Conservation (phyloP, 1,284 basidiomycete genomes). For the Apiotrichum gracile region DNA sequence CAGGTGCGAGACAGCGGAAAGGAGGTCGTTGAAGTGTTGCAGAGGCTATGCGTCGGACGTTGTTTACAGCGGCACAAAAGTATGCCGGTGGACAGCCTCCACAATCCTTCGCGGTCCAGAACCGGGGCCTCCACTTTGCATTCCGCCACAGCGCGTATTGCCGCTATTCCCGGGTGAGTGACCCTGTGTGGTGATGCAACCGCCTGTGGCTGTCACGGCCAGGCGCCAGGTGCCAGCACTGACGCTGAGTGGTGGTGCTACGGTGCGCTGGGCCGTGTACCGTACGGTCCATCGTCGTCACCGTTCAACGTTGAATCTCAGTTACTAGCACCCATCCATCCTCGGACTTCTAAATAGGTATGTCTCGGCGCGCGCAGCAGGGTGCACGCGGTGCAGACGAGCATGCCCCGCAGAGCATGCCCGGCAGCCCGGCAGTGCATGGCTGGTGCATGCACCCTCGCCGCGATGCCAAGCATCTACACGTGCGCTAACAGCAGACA, state of each 20-base stretch:
- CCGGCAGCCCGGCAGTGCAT: neutral
- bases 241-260: too few species aligned
- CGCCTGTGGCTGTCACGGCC: too few species aligned
- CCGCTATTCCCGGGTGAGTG: neutral
- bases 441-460: neutral
- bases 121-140: neutral
- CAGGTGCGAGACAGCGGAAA: too few species aligned
- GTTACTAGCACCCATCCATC: neutral
- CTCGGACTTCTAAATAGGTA: neutral
- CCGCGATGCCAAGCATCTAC: neutral
- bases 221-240: too few species aligned
- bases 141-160: neutral
- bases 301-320: too few species aligned
- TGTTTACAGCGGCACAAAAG: neutral
- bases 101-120: neutral
- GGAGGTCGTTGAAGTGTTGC: too few species aligned
- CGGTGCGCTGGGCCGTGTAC: too few species aligned
- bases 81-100: constrained; percentile 19
- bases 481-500: constrained; percentile 12
- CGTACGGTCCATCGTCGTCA: too few species aligned
- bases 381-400: too few species aligned
- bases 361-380: neutral
- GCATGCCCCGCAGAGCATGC: too few species aligned
- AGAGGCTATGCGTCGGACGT: neutral
- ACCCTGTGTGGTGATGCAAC: too few species aligned